Conservation (phyloP, 345 rosid genomes). For the Rhodamnia rubescens region DNA sequence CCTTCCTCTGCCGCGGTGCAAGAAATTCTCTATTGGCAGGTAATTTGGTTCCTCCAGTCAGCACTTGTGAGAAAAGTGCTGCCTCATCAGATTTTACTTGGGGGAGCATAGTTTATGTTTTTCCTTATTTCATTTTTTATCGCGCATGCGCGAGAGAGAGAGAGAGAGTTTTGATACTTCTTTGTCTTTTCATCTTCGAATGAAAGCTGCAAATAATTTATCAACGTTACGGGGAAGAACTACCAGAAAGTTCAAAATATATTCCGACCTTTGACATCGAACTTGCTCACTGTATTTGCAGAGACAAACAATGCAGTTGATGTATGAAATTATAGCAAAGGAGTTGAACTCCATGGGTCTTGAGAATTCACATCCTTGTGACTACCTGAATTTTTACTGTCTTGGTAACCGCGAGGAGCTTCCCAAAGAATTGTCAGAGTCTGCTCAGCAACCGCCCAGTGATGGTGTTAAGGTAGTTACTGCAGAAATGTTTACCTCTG, state of each 20-base stretch:
- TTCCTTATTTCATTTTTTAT: neutral
- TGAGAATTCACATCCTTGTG: conserved; percentile 46
- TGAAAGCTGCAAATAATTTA: neutral
- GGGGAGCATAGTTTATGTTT: neutral
- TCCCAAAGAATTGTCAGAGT: conserved; percentile 10
- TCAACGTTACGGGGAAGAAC: neutral
- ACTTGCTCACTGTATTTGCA: conserved; percentile 5
- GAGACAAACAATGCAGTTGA: conserved; percentile 84
- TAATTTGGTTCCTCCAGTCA: conserved; percentile 1
- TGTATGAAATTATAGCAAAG: conserved; percentile 59
- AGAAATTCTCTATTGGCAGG: conserved; percentile 93
- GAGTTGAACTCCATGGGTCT: conserved; percentile 43
- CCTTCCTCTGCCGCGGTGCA: conserved; percentile 67
- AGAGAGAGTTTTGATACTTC: no score
- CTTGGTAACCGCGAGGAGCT: conserved; percentile 63
- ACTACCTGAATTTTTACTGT: conserved; percentile 79
- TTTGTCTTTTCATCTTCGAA: neutral
- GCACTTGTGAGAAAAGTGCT: neutral
- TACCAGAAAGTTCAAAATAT: neutral
- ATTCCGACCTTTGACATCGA: neutral
- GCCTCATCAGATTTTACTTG: neutral
- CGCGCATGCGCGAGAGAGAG: fast-evolving
- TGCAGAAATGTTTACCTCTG: neutral
- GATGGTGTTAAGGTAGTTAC: conserved; percentile 25
- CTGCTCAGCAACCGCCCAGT: neutral